These are phyloP conservation scores for Melanopsichium pennsylvanicum DNA, from an alignment of 1,284 basidiomycete genomes.

Conservation along the genomic window DNA sequence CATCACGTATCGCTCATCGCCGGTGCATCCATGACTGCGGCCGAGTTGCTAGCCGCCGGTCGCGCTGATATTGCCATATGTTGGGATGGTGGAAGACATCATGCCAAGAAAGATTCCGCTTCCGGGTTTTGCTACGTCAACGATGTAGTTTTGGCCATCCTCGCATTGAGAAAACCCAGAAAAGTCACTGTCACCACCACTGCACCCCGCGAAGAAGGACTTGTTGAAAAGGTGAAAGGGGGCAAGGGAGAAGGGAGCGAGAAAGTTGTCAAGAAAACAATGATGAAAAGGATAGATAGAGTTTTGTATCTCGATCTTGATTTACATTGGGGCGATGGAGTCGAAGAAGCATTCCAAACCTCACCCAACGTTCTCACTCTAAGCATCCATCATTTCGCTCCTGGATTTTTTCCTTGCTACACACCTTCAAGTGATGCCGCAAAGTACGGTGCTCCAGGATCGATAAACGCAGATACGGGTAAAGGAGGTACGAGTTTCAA, in stretches of 20 bases:
- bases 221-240: too few species aligned
- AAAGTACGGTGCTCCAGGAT: conserved; percentile 26
- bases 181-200: conserved; percentile 13
- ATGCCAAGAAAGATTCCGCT: conserved; percentile 40
- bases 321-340: conserved; percentile 88
- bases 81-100: conserved; percentile 78
- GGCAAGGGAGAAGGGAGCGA: neutral
- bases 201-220: neutral
- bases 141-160: conserved; percentile 78
- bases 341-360: conserved; percentile 67
- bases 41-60: conserved; percentile 72
- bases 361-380: conserved; percentile 71
- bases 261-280: conserved; percentile 19
- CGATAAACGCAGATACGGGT: conserved; percentile 19
- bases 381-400: conserved; percentile 81
- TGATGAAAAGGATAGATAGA: conserved; percentile 33
- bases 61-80: conserved; percentile 75
- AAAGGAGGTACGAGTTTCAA: conserved; percentile 20
- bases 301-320: conserved; percentile 84
- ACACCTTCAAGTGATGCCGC: conserved; percentile 28
- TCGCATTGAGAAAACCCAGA: conserved; percentile 27
- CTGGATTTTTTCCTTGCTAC: conserved; percentile 79
- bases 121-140: conserved; percentile 90
- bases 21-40: conserved; percentile 79
- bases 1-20: conserved; percentile 78